Base-by-base conservation (phyloP, 1,284 basidiomycete genomes). In the Cutaneotrichosporon arboriforme region DNA sequence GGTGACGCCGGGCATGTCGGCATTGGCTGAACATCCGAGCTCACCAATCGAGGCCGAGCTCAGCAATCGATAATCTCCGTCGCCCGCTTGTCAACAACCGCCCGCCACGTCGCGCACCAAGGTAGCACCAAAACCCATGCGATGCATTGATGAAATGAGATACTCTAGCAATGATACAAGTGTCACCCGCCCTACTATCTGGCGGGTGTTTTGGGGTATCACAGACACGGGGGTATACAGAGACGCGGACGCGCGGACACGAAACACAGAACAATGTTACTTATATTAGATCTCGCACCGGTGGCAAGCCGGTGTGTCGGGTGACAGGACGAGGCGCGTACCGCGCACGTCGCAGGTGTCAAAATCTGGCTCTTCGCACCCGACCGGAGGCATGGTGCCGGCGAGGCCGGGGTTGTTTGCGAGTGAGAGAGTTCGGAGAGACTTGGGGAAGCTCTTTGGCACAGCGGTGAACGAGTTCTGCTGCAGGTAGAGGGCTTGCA, bases 381-480 rank as follows among this genome's bases (percentile, higher is more conserved):
- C 12, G 18, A 3, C 9, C 4, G 37, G 10, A 2, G 50, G 50
- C 23, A 53, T 22, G 13, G 9, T 15, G 37, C 47, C 47, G 13
- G 4, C 12, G 15, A 54, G 37, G 4, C 9, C 15, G 17, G 35
- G 15, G 41, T 54, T 54, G 36, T 13, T 17, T 5, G 36, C 37
- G 9, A 54, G 42, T 33, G 17, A 23, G 36, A 54, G 46, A 8
- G 20, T 4, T 20, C 13, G 22, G n/a, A 54, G 20, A 17, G 15
- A 10, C 7, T 51, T 37, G 15, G 57, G 31, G 44, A 74, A 58
- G 13, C 62, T 49, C 0, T 70, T 70, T 4, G 71, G 46, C 9
- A 51, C 18, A 9, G 72, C 74, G 0, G 54, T 43, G 8, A 76
- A 46, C 1, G 49, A 40, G 52, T 76, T 76, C 55, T 62, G 68